phyloP scores from a whole-genome alignment of 345 rosid species.

The Psidium guajava region DNA sequence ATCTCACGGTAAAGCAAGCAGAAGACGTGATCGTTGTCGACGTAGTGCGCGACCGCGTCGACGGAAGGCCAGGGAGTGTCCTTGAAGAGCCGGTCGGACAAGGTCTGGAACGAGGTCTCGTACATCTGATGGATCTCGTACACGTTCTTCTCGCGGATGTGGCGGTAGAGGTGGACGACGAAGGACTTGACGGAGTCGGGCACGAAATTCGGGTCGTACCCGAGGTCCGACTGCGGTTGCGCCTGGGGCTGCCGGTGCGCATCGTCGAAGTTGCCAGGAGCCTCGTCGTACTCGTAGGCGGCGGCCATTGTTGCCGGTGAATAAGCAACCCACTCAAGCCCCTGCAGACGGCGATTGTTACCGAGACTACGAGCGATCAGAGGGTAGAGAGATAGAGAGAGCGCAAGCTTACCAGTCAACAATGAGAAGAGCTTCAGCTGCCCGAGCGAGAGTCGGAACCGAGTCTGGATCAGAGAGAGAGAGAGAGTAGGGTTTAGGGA shows the following conservation, averaged over 20 bases:
- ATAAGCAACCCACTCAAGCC: background rate
- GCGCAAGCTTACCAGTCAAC: background rate
- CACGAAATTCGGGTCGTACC: constrained; percentile 79
- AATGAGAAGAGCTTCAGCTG: background rate
- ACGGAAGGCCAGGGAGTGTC: constrained; percentile 96
- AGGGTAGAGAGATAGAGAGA: background rate
- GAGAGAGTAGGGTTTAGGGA: constrained; percentile 27
- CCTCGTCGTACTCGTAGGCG: constrained; percentile 32
- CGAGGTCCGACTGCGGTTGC: constrained; percentile 24
- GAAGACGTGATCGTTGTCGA: constrained; percentile 91
- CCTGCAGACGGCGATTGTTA: too few species aligned
- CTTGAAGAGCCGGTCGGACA: constrained; percentile 84
- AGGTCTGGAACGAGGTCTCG: constrained; percentile 85
- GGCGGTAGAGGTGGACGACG: constrained; percentile 89
- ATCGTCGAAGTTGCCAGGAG: constrained; percentile 35
- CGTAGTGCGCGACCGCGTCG: constrained; percentile 74
- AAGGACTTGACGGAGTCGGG: constrained; percentile 93
- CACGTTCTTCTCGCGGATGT: constrained; percentile 93
- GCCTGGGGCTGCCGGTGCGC: constrained; percentile 25
- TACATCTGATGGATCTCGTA: constrained; percentile 99
- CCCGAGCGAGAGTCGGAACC: background rate
- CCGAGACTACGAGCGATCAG: background rate
- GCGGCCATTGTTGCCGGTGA: constrained; percentile 32
- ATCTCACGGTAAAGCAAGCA: constrained; percentile 95
- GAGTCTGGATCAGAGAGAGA: background rate